Percentiles rank a stretch among this genome's conserved stretches.
Conservation (phyloP, 169 alveolate genomes). For the Toxoplasma gondii region DNA sequence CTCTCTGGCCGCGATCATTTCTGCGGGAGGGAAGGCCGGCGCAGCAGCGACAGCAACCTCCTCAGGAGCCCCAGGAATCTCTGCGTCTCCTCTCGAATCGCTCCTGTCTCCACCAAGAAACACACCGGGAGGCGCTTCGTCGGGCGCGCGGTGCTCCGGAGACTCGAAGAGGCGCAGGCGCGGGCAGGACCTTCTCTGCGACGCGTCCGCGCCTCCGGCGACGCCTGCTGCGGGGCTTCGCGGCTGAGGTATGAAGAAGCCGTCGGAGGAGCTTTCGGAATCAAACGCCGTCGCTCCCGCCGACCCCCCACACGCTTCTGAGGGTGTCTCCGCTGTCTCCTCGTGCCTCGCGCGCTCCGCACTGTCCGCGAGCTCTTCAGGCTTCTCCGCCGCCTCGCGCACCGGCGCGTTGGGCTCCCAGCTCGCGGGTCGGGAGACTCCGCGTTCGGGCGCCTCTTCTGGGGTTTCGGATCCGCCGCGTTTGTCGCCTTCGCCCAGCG, state of each 20-base stretch:
- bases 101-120: background rate
- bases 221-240: background rate
- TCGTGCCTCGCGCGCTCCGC: too few species aligned
- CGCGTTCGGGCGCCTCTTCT: background rate
- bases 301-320: slow-evolving; percentile 14
- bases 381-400: slow-evolving; percentile 12
- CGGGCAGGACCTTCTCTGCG: too few species aligned
- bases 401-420: background rate
- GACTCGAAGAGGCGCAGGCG: background rate
- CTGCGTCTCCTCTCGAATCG: background rate
- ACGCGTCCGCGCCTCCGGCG: background rate
- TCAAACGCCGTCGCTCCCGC: slow-evolving; percentile 23
- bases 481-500: too few species aligned
- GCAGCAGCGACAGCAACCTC: background rate
- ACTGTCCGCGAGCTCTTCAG: background rate
- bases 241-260: background rate
- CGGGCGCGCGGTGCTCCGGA: background rate
- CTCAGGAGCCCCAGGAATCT: background rate
- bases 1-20: background rate
- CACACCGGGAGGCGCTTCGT: background rate
- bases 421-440: background rate
- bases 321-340: background rate
- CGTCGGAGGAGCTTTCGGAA: background rate
- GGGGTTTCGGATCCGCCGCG: too few species aligned
- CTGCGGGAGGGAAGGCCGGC: background rate